Evolutionary conservation across 1,139 yeast genomes (phyloP).

Genomic region (Saccharomyces hybrid): DNA sequence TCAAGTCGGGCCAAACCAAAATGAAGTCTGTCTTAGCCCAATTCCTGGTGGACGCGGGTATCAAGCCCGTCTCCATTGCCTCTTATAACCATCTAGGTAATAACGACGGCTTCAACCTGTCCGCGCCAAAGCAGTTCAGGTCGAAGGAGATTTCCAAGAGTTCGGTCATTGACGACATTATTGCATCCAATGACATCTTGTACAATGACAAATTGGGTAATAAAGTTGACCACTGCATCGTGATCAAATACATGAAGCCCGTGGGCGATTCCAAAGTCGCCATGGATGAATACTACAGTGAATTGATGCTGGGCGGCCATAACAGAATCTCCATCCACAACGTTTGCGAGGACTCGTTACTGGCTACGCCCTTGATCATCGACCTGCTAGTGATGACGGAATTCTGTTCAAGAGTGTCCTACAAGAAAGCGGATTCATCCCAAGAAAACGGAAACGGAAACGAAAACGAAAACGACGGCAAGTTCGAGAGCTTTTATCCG

Average conservation of each 20-base stretch:
- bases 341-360: conserved; percentile 90
- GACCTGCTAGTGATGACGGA: conserved; percentile 87
- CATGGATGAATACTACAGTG: conserved; percentile 96
- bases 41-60: conserved; percentile 94
- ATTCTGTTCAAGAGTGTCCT: conserved; percentile 77
- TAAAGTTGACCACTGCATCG: conserved; percentile 87
- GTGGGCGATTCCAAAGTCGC: conserved; percentile 97
- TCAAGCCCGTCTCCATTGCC: conserved; percentile 87
- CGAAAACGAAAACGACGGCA: conserved; percentile 26
- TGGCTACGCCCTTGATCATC: conserved; percentile 90
- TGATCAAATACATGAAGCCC: conserved; percentile 86
- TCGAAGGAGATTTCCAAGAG: conserved; percentile 92
- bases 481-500: conserved; percentile 65
- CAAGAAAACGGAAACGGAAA: conserved; percentile 23
- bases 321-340: conserved; percentile 89
- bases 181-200: conserved; percentile 77
- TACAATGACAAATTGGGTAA: conserved; percentile 77
- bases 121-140: conserved; percentile 88
- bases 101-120: conserved; percentile 88
- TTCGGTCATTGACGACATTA: conserved; percentile 90
- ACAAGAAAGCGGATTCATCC: conserved; percentile 42
- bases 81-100: conserved; percentile 95
- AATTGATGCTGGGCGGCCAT: conserved; percentile 95
- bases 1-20: conserved; percentile 95
- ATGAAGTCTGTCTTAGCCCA: conserved; percentile 92